Evolutionary conservation across 352 stramenopile species (phyloP).

Genomic region (Phytophthora rubi): DNA sequence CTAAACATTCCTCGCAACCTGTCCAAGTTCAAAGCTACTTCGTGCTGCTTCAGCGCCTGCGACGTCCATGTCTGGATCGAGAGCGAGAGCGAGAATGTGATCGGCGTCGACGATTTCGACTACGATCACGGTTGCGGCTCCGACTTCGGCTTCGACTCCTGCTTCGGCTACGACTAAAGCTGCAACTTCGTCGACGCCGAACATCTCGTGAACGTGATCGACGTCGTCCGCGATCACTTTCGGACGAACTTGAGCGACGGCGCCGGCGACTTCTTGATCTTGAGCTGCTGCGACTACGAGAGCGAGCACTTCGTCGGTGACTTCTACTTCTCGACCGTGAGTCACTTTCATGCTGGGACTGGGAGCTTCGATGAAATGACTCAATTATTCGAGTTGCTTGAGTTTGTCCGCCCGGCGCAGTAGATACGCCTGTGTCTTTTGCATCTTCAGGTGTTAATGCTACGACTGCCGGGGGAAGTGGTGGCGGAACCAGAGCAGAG

Average conservation of each 20-base stretch:
- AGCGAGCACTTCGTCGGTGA: constrained; percentile 11
- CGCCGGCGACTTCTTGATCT: constrained; percentile 25
- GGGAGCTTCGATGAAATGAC: neutral
- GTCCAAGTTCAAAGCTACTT: neutral
- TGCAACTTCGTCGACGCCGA: constrained; percentile 25
- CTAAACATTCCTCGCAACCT: neutral
- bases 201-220: constrained; percentile 13
- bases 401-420: constrained; percentile 1
- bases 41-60: constrained; percentile 23
- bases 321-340: constrained; percentile 30
- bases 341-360: constrained; percentile 17
- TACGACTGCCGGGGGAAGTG: constrained; percentile 8
- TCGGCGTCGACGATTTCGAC: constrained; percentile 22
- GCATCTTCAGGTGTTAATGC: constrained; percentile 2
- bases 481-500: constrained; percentile 14
- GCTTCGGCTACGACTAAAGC: constrained; percentile 37
- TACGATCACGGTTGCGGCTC: constrained; percentile 16
- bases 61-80: constrained; percentile 20
- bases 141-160: constrained; percentile 25
- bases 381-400: neutral
- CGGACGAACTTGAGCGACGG: constrained; percentile 29
- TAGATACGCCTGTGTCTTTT: neutral
- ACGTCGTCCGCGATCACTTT: constrained; percentile 18
- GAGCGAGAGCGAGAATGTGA: constrained; percentile 44
- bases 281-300: constrained; percentile 29